Conservation (phyloP, 345 rosid genomes). For the Corchorus capsularis region DNA sequence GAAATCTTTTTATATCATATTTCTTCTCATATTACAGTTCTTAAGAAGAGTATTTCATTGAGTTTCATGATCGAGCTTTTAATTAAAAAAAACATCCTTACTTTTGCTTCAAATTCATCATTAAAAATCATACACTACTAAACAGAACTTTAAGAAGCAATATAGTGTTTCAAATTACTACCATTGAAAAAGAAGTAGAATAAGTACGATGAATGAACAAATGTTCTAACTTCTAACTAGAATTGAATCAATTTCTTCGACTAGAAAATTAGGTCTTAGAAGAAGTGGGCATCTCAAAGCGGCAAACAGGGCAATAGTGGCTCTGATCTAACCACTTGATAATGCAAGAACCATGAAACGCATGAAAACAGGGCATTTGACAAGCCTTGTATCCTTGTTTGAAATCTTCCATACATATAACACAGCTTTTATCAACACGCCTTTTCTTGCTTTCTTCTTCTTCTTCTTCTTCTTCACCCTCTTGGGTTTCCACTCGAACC, state of each 20-base stretch:
- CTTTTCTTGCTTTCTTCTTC: too few relatives aligned
- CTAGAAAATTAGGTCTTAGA: background rate
- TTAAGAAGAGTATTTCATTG: too few relatives aligned
- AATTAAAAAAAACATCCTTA: too few relatives aligned
- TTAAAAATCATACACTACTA: too few relatives aligned
- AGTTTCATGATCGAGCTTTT: too few relatives aligned
- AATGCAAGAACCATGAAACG: constrained; percentile 12
- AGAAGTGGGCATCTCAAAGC: background rate
- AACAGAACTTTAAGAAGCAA: too few relatives aligned
- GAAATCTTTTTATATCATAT: too few relatives aligned
- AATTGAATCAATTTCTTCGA: background rate
- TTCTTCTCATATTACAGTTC: too few relatives aligned
- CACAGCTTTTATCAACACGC: background rate
- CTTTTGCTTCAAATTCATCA: too few relatives aligned
- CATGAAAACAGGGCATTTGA: constrained; percentile 13
- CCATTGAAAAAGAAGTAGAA: too few relatives aligned
- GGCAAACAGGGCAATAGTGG: constrained; percentile 10
- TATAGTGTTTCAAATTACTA: too few relatives aligned
- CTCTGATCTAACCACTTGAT: background rate
- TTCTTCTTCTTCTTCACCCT: background rate
- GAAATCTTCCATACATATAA: constrained; percentile 6
- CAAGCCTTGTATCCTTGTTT: background rate
- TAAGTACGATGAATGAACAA: background rate
- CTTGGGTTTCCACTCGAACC: background rate
- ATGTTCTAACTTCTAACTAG: background rate